Evolutionary conservation across 1,284 basidiomycete species (phyloP).

Genomic region (Tylopilus sp.): DNA sequence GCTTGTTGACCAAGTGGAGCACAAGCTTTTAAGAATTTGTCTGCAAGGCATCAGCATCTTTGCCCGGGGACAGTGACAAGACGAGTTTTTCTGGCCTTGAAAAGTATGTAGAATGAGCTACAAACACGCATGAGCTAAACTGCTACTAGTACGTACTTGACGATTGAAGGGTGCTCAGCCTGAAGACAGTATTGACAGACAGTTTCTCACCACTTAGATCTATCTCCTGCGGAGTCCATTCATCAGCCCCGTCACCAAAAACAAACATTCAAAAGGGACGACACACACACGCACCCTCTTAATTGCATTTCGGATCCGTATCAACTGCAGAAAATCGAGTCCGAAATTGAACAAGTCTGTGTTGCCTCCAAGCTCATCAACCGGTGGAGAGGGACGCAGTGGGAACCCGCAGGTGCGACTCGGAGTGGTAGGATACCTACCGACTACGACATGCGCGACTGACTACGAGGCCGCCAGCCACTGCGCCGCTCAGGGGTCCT

Average conservation of each 20-base stretch:
- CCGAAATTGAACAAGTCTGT: slow-evolving; percentile 57
- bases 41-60: slow-evolving; percentile 8
- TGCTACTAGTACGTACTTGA: slow-evolving; percentile 30
- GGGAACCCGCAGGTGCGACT: no score
- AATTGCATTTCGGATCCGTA: slow-evolving; percentile 62
- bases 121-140: not conserved
- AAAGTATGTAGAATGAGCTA: slow-evolving; percentile 3
- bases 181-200: slow-evolving; percentile 34
- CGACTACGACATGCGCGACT: no score
- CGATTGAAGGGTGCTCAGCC: slow-evolving; percentile 40
- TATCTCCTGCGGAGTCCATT: slow-evolving; percentile 27
- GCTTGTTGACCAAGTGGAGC: slow-evolving; percentile 41
- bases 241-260: slow-evolving; percentile 10
- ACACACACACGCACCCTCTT: slow-evolving; percentile 48
- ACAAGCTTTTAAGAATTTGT: slow-evolving; percentile 28
- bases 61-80: slow-evolving; percentile 23
- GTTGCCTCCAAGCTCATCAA: slow-evolving; percentile 41
- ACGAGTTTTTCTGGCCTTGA: slow-evolving; percentile 38
- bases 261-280: not conserved
- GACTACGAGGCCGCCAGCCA: no score
- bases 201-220: slow-evolving; percentile 36
- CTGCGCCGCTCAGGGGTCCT: no score
- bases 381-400: no score
- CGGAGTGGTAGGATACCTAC: no score
- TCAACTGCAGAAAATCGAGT: slow-evolving; percentile 68